These are phyloP conservation scores for Triticum timopheevii DNA, from an alignment of 176 grass and related monocot species.

Conservation along the genomic window DNA sequence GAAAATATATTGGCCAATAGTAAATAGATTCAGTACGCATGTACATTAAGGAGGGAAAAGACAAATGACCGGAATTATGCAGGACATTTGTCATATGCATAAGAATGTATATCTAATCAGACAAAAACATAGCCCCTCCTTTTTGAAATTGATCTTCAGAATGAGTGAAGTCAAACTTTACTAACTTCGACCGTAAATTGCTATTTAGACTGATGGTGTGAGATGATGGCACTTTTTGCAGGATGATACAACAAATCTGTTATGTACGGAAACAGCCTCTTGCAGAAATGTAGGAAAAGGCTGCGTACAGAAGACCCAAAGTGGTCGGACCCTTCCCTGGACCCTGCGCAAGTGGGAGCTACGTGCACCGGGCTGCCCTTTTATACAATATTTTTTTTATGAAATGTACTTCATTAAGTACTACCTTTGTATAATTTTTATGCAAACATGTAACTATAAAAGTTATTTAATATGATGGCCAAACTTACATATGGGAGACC, in stretches of 20 bases:
- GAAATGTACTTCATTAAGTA: not conserved
- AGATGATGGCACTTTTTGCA: not conserved
- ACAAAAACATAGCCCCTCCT: not conserved
- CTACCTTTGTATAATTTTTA: not conserved
- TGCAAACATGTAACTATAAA: not conserved
- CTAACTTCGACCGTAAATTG: not conserved
- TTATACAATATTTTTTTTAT: not conserved
- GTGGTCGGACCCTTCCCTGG: too few relatives aligned
- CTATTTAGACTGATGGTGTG: not conserved
- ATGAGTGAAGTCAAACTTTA: not conserved
- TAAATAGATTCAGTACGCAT: not conserved
- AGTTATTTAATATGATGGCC: not conserved
- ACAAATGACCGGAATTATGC: not conserved
- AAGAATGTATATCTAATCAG: not conserved
- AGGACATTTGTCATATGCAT: not conserved
- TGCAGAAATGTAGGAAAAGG: too few relatives aligned
- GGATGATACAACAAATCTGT: not conserved
- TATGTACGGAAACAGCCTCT: not conserved
- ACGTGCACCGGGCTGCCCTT: too few relatives aligned
- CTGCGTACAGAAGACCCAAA: too few relatives aligned
- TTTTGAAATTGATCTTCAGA: not conserved
- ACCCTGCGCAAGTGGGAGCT: too few relatives aligned
- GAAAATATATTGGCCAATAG: not conserved
- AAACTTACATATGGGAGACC: not conserved
- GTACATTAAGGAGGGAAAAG: not conserved